Conservation (phyloP, 129 eudicot species). For the Daucus carota region DH1_v3.0 NC_030382.2:48498001-48498500, state of each 20-base stretch:
- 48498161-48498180: background rate
- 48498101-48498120: too few relatives aligned
- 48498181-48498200: background rate
- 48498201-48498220: too few relatives aligned
- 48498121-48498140: too few relatives aligned
- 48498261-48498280: background rate
- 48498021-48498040: background rate
- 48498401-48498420: background rate
- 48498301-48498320: background rate
- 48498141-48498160: background rate
- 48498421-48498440: background rate
- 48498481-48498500: background rate
- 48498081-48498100: background rate
- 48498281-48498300: background rate
- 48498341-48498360: background rate
- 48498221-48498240: background rate
- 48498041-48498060: background rate
- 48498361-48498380: background rate
- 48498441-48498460: background rate
- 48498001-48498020: too few relatives aligned
- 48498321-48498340: background rate
- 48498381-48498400: background rate
- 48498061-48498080: background rate
- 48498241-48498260: background rate
- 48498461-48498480: background rate